phyloP scores from a whole-genome alignment of 2,329 filamentous ascomycete species.

The Fusarium foetens region DNA sequence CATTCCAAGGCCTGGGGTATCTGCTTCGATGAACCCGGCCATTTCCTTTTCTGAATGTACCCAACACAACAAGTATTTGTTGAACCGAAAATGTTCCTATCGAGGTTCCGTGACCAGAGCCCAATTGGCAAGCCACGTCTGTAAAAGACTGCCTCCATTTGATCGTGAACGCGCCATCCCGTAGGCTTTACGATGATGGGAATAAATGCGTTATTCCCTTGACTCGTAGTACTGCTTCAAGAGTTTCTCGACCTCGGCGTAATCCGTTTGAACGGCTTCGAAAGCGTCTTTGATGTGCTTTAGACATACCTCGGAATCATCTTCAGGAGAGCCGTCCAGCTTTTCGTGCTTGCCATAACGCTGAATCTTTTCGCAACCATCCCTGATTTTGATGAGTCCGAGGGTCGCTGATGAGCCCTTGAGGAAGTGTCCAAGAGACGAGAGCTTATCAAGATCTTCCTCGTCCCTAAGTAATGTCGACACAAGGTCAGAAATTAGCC shows the following conservation, averaged over 20 bases:
- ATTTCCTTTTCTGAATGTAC: conserved; percentile 25
- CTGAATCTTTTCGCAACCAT: conserved; percentile 96
- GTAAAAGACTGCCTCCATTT: conserved; percentile 13
- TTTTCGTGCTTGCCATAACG: conserved; percentile 88
- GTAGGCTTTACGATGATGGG: conserved; percentile 15
- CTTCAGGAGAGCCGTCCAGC: conserved; percentile 74
- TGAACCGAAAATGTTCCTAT: conserved; percentile 11
- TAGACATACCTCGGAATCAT: conserved; percentile 75
- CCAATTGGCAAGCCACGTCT: not conserved
- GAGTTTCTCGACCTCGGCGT: conserved; percentile 74
- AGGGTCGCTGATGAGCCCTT: conserved; percentile 97
- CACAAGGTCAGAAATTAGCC: not conserved
- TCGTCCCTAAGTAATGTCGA: conserved; percentile 61
- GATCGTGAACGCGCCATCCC: not conserved
- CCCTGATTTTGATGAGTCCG: conserved; percentile 88
- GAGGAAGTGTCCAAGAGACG: conserved; percentile 90
- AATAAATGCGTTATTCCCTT: conserved; percentile 24
- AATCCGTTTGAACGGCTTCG: conserved; percentile 78
- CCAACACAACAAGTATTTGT: conserved; percentile 24
- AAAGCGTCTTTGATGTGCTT: conserved; percentile 76
- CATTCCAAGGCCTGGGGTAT: conserved; percentile 31
- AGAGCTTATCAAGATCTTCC: conserved; percentile 78
- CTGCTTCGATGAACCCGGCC: conserved; percentile 35
- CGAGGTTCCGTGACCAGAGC: not conserved
- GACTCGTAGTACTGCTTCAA: conserved; percentile 73